Conservation (phyloP, 495 filamentous ascomycete genomes). For the Thozetella sp. region DNA sequence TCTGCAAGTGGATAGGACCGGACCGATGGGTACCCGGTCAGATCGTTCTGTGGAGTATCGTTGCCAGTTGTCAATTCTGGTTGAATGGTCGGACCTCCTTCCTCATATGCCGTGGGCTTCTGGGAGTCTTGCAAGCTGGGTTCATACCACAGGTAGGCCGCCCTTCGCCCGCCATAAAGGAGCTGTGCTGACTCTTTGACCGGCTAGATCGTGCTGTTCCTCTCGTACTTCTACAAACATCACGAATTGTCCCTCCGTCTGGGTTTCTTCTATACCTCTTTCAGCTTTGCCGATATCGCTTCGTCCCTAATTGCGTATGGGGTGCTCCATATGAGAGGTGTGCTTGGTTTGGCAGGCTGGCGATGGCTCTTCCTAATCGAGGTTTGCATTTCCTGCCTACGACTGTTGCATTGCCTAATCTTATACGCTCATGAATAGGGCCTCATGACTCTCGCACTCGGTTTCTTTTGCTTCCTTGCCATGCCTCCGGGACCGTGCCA, state of each 20-base stretch:
- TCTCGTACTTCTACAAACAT: constrained; percentile 73
- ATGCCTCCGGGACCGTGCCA: constrained; percentile 76
- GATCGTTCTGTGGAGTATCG: constrained; percentile 76
- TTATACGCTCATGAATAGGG: too few relatives aligned
- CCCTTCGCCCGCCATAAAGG: too few relatives aligned
- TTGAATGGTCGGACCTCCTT: constrained; percentile 63
- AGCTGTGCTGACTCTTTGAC: too few relatives aligned
- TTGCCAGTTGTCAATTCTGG: constrained; percentile 69
- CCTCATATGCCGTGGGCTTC: constrained; percentile 61
- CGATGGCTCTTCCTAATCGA: constrained; percentile 40
- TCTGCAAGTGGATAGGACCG: constrained; percentile 77
- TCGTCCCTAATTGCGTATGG: constrained; percentile 73
- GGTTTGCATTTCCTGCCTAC: too few relatives aligned
- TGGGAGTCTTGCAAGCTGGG: constrained; percentile 79
- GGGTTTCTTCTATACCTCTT: constrained; percentile 64
- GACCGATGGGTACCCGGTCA: constrained; percentile 86
- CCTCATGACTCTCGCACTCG: constrained; percentile 61
- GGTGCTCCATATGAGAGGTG: constrained; percentile 65
- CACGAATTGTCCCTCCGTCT: constrained; percentile 60
- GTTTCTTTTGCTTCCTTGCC: constrained; percentile 63
- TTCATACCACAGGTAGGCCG: constrained; percentile 52
- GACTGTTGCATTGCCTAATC: too few relatives aligned
- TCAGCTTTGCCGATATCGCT: constrained; percentile 63
- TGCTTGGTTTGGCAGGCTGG: constrained; percentile 67
- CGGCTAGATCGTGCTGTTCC: constrained; percentile 59